These are phyloP conservation scores for Tephrocybe sp. DNA, from an alignment of 768 basidiomycete species.

Conservation along the genomic window DNA sequence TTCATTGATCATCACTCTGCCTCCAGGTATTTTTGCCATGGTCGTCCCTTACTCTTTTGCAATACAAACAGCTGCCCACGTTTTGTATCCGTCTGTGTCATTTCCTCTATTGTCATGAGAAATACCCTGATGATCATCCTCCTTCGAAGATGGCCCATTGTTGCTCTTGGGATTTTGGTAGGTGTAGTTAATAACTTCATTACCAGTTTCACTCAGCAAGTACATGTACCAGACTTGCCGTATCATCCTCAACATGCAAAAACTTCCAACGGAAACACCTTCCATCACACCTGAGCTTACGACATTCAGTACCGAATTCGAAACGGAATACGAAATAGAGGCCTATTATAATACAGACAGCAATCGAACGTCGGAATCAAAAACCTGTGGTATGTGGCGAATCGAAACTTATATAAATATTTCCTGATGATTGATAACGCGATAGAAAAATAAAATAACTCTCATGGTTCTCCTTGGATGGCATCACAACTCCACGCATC, in stretches of 20 bases:
- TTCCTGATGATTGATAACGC: too few relatives aligned
- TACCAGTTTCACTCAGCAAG: background rate
- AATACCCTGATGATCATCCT: background rate
- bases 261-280: background rate
- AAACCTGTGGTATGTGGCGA: background rate
- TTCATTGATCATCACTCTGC: too few relatives aligned
- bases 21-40: background rate
- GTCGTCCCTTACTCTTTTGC: background rate
- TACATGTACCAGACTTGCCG: slow-evolving; percentile 6
- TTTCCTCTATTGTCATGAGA: background rate
- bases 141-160: slow-evolving; percentile 10
- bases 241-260: slow-evolving; percentile 14
- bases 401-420: background rate
- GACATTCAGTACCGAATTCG: slow-evolving; percentile 2
- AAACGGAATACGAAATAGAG: background rate
- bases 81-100: slow-evolving; percentile 5
- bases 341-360: background rate
- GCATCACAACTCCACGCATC: background rate
- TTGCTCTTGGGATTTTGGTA: slow-evolving; percentile 9
- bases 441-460: too few relatives aligned
- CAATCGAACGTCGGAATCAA: background rate
- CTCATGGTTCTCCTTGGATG: too few relatives aligned
- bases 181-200: background rate
- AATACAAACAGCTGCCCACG: background rate
- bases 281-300: slow-evolving; percentile 2